Evolutionary conservation across 2,329 filamentous ascomycete genomes (phyloP).

Genomic region (Alternaria gaisen): DNA sequence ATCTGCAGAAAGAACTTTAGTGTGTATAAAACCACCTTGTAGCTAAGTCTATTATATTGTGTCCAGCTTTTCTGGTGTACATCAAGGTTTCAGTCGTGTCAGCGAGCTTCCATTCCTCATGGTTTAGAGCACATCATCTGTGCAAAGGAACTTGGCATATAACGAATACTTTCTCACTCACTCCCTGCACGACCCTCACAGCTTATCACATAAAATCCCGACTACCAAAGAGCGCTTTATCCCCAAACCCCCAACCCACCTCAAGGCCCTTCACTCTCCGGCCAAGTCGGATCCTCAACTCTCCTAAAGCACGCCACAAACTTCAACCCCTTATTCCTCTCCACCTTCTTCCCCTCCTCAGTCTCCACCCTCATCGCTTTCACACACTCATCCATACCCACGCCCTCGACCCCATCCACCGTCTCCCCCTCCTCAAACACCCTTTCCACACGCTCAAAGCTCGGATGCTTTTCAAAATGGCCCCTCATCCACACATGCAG

Average conservation of each 20-base stretch:
- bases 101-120: too few species aligned
- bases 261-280: conserved; percentile 56
- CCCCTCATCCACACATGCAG: conserved; percentile 92
- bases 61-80: too few species aligned
- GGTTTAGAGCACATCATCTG: too few species aligned
- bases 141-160: too few species aligned
- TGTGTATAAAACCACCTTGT: background rate
- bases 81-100: too few species aligned
- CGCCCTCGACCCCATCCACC: conserved; percentile 68
- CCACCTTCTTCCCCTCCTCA: conserved; percentile 97
- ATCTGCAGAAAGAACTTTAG: background rate
- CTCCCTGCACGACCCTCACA: background rate
- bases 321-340: conserved; percentile 87
- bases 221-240: background rate
- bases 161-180: too few species aligned
- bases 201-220: too few species aligned
- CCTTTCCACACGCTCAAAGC: conserved; percentile 75
- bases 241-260: background rate
- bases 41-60: background rate
- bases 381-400: conserved; percentile 75
- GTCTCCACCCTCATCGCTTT: conserved; percentile 81
- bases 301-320: conserved; percentile 89
- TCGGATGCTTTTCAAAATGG: conserved; percentile 79
- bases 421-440: conserved; percentile 66
- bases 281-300: conserved; percentile 81